Percentiles rank a stretch among this genome's conserved stretches.
phyloP scores from a whole-genome alignment of 306 rosid genomes.

The Casuarina glauca region DNA sequence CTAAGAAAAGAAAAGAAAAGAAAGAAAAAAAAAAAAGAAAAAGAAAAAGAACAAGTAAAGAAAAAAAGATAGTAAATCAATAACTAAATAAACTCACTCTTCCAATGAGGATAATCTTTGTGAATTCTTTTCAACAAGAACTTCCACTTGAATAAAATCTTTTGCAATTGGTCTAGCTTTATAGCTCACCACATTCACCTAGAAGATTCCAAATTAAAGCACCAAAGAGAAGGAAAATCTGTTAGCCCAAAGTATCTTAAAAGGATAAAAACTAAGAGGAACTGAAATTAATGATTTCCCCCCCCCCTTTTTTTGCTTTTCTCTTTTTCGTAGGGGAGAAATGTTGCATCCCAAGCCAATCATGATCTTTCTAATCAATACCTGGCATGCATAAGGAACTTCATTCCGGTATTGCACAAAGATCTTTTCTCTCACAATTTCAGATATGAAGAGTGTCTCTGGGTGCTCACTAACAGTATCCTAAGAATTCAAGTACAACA shows the following conservation, averaged over 20 bases:
- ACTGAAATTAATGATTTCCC: background rate
- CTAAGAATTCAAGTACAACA: conserved; percentile 48
- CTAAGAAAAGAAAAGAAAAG: background rate
- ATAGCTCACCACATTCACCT: conserved; percentile 93
- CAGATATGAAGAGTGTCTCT: conserved; percentile 87
- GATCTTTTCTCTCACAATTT: conserved; percentile 92
- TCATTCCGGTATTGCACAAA: conserved; percentile 90
- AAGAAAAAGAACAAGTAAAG: too few relatives aligned
- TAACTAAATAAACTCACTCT: conserved; percentile 58
- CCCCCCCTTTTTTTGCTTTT: background rate
- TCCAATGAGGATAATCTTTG: conserved; percentile 87
- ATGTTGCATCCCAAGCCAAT: conserved; percentile 17
- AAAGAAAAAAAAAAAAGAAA: background rate
- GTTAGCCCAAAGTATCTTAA: too few relatives aligned
- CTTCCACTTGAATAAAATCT: conserved; percentile 88
- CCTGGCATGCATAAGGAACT: conserved; percentile 96
- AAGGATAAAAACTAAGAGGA: background rate
- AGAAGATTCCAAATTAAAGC: conserved; percentile 24
- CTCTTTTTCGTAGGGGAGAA: background rate
- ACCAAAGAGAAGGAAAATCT: background rate
- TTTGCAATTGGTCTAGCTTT: conserved; percentile 83
- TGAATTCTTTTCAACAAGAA: conserved; percentile 77
- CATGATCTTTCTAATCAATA: conserved; percentile 27
- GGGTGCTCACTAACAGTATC: conserved; percentile 95
- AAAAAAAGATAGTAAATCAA: conserved; percentile 7